Evolutionary conservation across 805 yeast species (phyloP), one percentile per base, ranked within the genome.

Genomic region (Candida cerambycidarum): DNA sequence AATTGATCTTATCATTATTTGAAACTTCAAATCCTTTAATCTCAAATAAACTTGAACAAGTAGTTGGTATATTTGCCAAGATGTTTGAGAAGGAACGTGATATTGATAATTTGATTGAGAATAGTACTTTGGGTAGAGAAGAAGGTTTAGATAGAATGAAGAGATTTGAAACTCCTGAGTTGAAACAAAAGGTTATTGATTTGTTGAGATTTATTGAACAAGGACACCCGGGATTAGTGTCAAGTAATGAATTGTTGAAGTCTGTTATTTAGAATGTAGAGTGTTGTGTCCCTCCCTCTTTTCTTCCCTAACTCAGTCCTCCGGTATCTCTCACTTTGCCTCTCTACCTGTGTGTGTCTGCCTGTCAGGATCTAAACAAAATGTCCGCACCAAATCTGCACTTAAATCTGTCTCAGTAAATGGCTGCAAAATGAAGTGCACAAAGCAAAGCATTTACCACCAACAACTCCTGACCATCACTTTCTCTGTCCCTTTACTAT

Each of bases 71-170:
- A 25, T 82, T 90, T 48, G 82, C 83, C 33, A 70, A 72, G 46
- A 85, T 87, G 17, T 88, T 89, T 61, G 63, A 76, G 42, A 84
- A 85, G 62, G 95, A 89, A 59, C 73, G 76, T 46, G 95, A 85
- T 60, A 78, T 83, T 61, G 77, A 80, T 48, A 82, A 79, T 61
- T 69, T 85, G 57, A 79, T 79, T 51, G 75, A 72, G 61, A 85
- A 85, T 59, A 80, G 89, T 43, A 86, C 95, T 19, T 70, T 87
- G 56, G 95, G 95, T 45, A 83, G 93, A 73, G 96, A 86, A 63
- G 89, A 83, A 62, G 80, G 82, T 64, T 73, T 83, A 58, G 92
- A 85, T 52, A 75, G 83, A 61, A 71, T 80, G 63, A 85, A 80
- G 63, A 97, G 87, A 66, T 89, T 89, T 66, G 84, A 80, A 53